Evolutionary conservation across 768 basidiomycete species (phyloP), one percentile per base, ranked within the genome.

Genomic region (Mrakia blollopis): DNA sequence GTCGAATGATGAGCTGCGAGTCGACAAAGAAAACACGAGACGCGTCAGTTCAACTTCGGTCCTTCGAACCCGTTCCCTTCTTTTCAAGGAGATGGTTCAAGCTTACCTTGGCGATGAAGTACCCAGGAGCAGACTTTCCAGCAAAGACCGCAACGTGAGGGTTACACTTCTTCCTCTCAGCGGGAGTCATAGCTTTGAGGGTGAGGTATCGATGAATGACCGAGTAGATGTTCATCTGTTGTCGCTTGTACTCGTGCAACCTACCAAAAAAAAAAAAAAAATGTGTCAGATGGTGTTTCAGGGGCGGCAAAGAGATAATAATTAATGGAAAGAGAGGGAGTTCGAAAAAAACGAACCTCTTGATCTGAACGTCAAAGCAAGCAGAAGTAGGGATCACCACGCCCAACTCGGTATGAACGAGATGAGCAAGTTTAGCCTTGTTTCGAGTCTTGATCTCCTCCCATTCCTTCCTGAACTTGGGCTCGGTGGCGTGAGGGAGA

Each of bases 141-240:
- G 93, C 96, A 79, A 99, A 98, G 87, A 99, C 92, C n/a, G 93
- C 91, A 28, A 93, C 94, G 72, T 81, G 85, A 61, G 89, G 91
- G 80, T 88, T 89, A 79, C 91, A 88, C 82, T 91, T 92, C 86
- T 91, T 91, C 81, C 91, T 88, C 83, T 97, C 89, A 39, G 84
- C 90, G 0, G 91, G 88, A 2, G 87, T 86, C 89, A 96, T 89
- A 44, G 83, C 86, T 86, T 98, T 98, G 84, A 97, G 83, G 14
- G 84, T 85, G 70, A 94, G 85, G 85, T 96, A 97, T 68, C 93
- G 88, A 90, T 94, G 82, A 74, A 84, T 63, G 77, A 94, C 91
- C 70, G 91, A 91, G 70, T 98, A 87, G 80, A 97, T 93, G 84
- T 98, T 98, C 82, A 98, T 86, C 69, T 91, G 92, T 87, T 99